A percentile compares a stretch with the other conserved stretches of the same genome.
Conservation (phyloP, 2,329 filamentous ascomycete species). For the Xylaria sp. region DNA sequence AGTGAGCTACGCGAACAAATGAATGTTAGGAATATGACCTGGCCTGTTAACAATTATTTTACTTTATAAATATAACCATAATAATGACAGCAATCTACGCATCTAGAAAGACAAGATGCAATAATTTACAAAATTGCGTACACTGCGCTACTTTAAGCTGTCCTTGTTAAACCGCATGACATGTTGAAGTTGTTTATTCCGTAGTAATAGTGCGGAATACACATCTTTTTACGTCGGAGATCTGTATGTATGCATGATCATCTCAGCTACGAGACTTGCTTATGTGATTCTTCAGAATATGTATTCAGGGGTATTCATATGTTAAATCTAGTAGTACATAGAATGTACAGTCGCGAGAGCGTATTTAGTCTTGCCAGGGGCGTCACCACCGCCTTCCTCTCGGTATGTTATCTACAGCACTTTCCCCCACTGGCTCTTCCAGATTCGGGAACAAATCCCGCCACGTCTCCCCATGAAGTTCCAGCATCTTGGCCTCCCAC, state of each 20-base stretch:
- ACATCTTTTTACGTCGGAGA: no score
- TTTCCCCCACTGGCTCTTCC: neutral
- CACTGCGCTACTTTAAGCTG: neutral
- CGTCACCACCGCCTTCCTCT: neutral
- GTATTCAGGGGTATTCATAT: conserved; percentile 13
- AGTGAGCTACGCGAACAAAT: conserved; percentile 7
- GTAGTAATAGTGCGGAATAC: neutral
- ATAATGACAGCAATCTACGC: neutral
- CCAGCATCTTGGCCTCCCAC: conserved; percentile 43
- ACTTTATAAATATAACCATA: neutral
- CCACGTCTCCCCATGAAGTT: conserved; percentile 40
- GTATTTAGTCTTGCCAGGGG: neutral
- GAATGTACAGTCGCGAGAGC: neutral
- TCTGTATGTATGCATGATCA: neutral
- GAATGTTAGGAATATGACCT: neutral
- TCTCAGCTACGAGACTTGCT: neutral
- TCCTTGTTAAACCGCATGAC: neutral
- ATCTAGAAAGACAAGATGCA: neutral
- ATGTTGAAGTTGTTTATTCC: neutral
- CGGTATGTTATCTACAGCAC: neutral
- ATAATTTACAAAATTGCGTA: neutral
- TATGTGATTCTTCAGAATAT: neutral
- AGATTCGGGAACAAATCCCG: conserved; percentile 31
- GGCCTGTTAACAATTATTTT: neutral
- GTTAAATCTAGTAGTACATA: neutral